phyloP scores from a whole-genome alignment of 2,329 filamentous ascomycete genomes.

The Diaporthe humulicola region DNA sequence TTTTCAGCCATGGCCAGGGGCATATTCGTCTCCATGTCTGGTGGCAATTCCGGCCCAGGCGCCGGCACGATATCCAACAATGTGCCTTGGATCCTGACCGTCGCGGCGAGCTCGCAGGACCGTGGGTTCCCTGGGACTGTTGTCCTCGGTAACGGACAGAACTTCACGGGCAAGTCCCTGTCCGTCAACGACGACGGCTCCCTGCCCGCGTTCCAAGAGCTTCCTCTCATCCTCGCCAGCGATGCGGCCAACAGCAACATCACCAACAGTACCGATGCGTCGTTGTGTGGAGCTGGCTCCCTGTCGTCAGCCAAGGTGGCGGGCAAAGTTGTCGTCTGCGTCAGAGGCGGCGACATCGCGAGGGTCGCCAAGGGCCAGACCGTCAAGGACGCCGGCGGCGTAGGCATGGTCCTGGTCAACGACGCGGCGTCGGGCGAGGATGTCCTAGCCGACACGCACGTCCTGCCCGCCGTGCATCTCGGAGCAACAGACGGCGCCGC shows the following conservation, averaged over 20 bases:
- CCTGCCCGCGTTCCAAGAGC: background rate
- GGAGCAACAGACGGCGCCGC: background rate
- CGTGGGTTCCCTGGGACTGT: background rate
- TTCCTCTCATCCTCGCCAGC: background rate
- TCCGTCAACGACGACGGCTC: slow-evolving; percentile 16
- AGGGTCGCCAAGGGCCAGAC: background rate
- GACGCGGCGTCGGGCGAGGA: background rate
- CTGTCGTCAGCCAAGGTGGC: background rate
- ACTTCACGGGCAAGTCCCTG: slow-evolving; percentile 11
- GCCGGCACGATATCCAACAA: slow-evolving; percentile 11
- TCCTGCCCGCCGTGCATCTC: slow-evolving; percentile 18
- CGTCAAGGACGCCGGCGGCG: slow-evolving; percentile 6
- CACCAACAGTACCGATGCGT: slow-evolving; percentile 4
- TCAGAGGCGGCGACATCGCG: background rate
- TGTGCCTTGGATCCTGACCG: slow-evolving; percentile 15
- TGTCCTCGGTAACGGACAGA: background rate
- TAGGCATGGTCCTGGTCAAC: slow-evolving; percentile 25
- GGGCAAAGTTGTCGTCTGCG: slow-evolving; percentile 26
- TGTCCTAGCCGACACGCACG: background rate
- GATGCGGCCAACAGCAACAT: background rate
- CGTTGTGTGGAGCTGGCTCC: background rate
- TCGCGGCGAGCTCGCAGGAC: slow-evolving; percentile 19
- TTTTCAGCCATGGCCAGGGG: slow-evolving; percentile 10
- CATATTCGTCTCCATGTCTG: slow-evolving; percentile 16
- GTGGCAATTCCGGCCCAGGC: background rate